Evolutionary conservation across 1,284 basidiomycete genomes (phyloP).

Genomic region (Tilletia walkeri): DNA sequence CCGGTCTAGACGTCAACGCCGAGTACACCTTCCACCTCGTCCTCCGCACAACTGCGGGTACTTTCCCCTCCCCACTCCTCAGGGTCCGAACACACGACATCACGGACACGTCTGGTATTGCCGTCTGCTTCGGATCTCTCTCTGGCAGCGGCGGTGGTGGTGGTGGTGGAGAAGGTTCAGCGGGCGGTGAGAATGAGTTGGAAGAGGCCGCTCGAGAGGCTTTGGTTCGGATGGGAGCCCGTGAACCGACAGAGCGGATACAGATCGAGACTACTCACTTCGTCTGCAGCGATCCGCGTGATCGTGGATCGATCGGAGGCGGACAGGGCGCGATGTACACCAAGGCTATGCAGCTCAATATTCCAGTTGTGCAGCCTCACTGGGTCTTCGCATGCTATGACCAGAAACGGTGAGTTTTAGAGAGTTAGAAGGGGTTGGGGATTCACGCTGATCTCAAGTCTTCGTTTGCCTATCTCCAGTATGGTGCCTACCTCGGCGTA

Average conservation of each 20-base stretch:
- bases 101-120: conserved; percentile 49
- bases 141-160: conserved; percentile 26
- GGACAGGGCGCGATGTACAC: conserved; percentile 26
- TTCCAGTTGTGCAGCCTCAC: conserved; percentile 53
- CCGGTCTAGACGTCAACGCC: conserved; percentile 48
- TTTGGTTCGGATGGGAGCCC: conserved; percentile 39
- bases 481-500: conserved; percentile 53
- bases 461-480: conserved; percentile 19
- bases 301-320: conserved; percentile 25
- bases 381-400: conserved; percentile 54
- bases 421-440: no score
- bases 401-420: conserved; percentile 39
- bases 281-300: conserved; percentile 44
- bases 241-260: conserved; percentile 76
- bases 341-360: conserved; percentile 52
- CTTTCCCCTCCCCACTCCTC: conserved; percentile 42
- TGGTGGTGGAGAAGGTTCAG: background rate
- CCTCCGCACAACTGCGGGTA: conserved; percentile 50
- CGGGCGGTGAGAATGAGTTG: conserved; percentile 21
- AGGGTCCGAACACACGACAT: conserved; percentile 49
- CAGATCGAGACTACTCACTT: conserved; percentile 65
- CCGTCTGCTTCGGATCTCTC: conserved; percentile 50
- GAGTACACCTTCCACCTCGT: conserved; percentile 55
- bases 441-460: conserved; percentile 1
- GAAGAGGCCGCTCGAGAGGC: conserved; percentile 36